Evolutionary conservation across 495 filamentous ascomycete genomes (phyloP).

Genomic region (Ramalina peruviana): DNA sequence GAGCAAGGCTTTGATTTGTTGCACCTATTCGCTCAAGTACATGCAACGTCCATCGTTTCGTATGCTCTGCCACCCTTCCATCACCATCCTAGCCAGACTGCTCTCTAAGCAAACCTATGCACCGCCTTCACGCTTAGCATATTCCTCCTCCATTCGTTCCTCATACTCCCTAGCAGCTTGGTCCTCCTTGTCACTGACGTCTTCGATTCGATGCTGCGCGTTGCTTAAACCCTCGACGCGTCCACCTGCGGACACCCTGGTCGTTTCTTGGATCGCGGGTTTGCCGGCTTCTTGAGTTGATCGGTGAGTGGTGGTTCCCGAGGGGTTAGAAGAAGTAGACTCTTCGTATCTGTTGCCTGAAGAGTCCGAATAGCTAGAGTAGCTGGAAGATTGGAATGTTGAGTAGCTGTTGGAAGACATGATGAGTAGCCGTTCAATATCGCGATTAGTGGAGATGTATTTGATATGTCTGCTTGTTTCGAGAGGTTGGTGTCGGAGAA

Average conservation of each 20-base stretch:
- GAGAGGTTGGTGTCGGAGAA: not conserved
- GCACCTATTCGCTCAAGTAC: too few species aligned
- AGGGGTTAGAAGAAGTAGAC: slow-evolving; percentile 9
- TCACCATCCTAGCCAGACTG: too few species aligned
- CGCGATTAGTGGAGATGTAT: not conserved
- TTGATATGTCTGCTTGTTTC: not conserved
- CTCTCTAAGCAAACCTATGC: slow-evolving; percentile 2
- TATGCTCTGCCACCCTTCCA: too few species aligned
- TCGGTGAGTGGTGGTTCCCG: slow-evolving; percentile 12
- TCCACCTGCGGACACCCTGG: slow-evolving; percentile 6
- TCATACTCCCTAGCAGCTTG: slow-evolving; percentile 10
- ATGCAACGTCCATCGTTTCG: too few species aligned
- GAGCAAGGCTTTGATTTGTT: too few species aligned
- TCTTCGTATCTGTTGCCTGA: slow-evolving; percentile 10
- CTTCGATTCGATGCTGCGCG: slow-evolving; percentile 5
- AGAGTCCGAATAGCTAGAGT: slow-evolving; percentile 12
- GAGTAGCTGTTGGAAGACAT: slow-evolving; percentile 10
- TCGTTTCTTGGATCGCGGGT: slow-evolving; percentile 10
- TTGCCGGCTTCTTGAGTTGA: slow-evolving; percentile 13
- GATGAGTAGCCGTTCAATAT: not conserved
- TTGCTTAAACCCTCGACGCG: slow-evolving; percentile 2
- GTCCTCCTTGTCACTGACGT: slow-evolving; percentile 5
- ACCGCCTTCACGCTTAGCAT: slow-evolving; percentile 27
- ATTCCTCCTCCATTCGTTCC: slow-evolving; percentile 25
- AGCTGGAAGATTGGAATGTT: slow-evolving; percentile 10